phyloP scores from a whole-genome alignment of 495 filamentous ascomycete genomes.

The Penicillium cinerascens region DNA sequence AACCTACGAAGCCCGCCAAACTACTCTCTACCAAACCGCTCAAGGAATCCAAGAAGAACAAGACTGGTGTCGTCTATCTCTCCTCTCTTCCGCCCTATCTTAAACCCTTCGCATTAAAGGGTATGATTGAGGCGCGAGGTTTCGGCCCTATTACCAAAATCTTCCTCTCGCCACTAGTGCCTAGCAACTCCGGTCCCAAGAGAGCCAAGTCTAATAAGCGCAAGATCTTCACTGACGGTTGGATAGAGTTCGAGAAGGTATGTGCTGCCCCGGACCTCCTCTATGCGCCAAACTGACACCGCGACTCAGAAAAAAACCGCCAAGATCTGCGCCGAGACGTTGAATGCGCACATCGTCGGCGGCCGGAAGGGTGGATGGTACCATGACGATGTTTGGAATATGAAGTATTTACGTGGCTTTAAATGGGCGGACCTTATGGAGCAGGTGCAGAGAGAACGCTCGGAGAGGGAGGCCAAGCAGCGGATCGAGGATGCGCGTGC shows the following conservation, averaged over 20 bases:
- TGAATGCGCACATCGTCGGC: slow-evolving; percentile 80
- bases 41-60: slow-evolving; percentile 24
- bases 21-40: slow-evolving; percentile 13
- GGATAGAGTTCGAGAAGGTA: slow-evolving; percentile 71
- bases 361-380: slow-evolving; percentile 88
- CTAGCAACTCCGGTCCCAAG: slow-evolving; percentile 52
- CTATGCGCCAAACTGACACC: neutral
- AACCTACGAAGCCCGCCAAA: slow-evolving; percentile 15
- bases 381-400: slow-evolving; percentile 88
- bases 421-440: slow-evolving; percentile 68
- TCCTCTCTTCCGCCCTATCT: slow-evolving; percentile 93
- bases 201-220: slow-evolving; percentile 88
- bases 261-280: neutral
- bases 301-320: slow-evolving; percentile 64
- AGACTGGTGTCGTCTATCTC: slow-evolving; percentile 64
- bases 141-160: slow-evolving; percentile 68
- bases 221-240: slow-evolving; percentile 81
- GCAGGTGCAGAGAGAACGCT: slow-evolving; percentile 76
- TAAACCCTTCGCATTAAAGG: slow-evolving; percentile 78
- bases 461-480: slow-evolving; percentile 74
- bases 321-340: slow-evolving; percentile 74
- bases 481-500: slow-evolving; percentile 75
- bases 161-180: slow-evolving; percentile 81
- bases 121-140: slow-evolving; percentile 72
- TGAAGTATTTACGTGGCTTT: slow-evolving; percentile 75